Conservation (phyloP, 208 protist species). For the Leishmania braziliensis region DNA sequence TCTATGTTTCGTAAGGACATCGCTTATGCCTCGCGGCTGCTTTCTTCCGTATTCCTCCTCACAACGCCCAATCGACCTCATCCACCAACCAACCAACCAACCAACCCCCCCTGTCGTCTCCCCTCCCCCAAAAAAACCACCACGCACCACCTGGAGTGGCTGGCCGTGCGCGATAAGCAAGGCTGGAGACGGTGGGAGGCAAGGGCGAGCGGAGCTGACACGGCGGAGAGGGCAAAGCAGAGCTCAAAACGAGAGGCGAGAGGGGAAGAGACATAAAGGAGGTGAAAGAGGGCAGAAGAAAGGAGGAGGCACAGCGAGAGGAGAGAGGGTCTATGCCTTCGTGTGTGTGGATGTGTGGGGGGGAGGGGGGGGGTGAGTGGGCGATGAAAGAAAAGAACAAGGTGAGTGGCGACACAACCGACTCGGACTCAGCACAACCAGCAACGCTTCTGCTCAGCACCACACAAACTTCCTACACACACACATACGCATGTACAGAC, state of each 20-base stretch:
- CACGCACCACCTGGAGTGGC: not conserved
- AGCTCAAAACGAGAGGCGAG: not conserved
- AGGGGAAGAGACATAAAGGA: not conserved
- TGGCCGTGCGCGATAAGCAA: not conserved
- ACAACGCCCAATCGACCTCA: not conserved
- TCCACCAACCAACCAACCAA: not conserved
- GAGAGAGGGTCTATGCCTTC: not conserved
- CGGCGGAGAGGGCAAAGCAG: not conserved
- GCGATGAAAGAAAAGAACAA: not conserved
- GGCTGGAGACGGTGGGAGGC: not conserved
- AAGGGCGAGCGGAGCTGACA: not conserved
- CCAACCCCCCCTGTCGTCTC: not conserved
- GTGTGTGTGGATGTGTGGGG: not conserved
- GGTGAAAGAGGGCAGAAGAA: conserved; percentile 9
- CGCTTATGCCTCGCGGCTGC: not conserved
- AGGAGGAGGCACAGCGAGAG: conserved; percentile 7
- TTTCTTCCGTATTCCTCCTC: not conserved
- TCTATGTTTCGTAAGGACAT: not conserved
- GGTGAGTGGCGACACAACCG: not conserved
- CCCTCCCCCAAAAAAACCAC: not conserved
- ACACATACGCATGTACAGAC: too few species aligned
- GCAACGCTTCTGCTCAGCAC: not conserved
- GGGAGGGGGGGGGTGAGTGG: not conserved
- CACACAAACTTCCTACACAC: not conserved
- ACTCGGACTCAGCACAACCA: conserved; percentile 3